Base-by-base conservation (phyloP, 2,329 filamentous ascomycete species). In the Cytospora leucostoma region DNA sequence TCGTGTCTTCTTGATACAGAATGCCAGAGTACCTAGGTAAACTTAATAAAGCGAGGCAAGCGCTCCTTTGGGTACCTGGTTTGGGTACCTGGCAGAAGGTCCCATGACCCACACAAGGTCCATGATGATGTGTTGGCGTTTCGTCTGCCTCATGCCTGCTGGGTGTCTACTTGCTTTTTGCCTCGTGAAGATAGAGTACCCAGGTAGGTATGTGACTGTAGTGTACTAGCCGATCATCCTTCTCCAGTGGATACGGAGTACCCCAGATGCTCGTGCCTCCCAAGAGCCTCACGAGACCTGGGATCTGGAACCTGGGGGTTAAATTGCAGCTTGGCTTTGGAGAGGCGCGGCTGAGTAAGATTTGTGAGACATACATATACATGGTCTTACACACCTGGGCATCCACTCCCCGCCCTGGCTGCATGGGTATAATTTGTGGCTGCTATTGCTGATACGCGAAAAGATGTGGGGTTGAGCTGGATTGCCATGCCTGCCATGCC, bases 311-410 rank as follows among this genome's bases (percentile, higher is more conserved):
- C 33, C 27, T 44, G 12, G 38, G 21, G 50, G 35, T 34, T 55
- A 37, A 35, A 37, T 15, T 55, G 17, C 19, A 35, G 33, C 32
- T 37, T 37, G 35, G 32, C 0, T 12, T 7, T 47, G 15, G 35
- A 56, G 3, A 49, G 49, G 17, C 8, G 32, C 34, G 44, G 62
- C 62, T 61, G 62, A 64, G 57, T 64, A 64, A 64, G 62, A 64
- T 35, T 27, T 38, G 27, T 44, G 35, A 56, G 44, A 61, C 57
- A 56, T 19, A 35, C 44, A 47, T 13, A 17, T 47, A 37, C 34
- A 56, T 60, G 27, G 56, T 63, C 62, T 63, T 52, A 63, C 57
- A 59, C 58, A 59, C 27, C 27, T 27, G 27, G 27, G 27, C 27
- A 27, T 4, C 62, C 52, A 35, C 51, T 44, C 17, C n/a, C n/a